Conservation (phyloP, 345 rosid species). For the Excoecaria cochinchinensis region DNA sequence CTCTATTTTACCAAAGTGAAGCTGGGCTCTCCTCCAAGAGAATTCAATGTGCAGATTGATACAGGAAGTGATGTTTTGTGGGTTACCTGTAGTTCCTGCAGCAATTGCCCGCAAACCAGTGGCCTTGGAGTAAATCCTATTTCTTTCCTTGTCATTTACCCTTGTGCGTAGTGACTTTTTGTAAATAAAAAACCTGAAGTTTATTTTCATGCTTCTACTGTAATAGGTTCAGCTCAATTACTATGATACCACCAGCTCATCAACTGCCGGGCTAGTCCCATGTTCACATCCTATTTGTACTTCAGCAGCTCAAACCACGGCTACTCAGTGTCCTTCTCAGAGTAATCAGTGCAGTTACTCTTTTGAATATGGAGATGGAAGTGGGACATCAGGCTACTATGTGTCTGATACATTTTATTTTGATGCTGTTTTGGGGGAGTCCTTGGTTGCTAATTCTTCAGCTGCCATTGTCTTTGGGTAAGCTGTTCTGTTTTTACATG, state of each 20-base stretch:
- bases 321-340: constrained; percentile 60
- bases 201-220: constrained; percentile 17
- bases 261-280: constrained; percentile 57
- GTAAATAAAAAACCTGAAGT: constrained; percentile 2
- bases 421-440: constrained; percentile 65
- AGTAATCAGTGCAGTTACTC: constrained; percentile 77
- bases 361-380: constrained; percentile 88
- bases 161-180: constrained; percentile 4
- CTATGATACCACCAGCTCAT: constrained; percentile 69
- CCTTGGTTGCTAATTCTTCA: constrained; percentile 71
- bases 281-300: constrained; percentile 44
- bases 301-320: constrained; percentile 52
- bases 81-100: constrained; percentile 84
- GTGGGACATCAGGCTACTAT: constrained; percentile 92
- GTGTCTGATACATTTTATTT: constrained; percentile 66
- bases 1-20: constrained; percentile 93
- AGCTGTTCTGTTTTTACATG: constrained; percentile 24
- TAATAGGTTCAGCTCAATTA: constrained; percentile 73
- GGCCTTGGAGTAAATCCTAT: constrained; percentile 71
- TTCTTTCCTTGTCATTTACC: constrained; percentile 20
- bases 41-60: constrained; percentile 95
- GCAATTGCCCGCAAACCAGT: constrained; percentile 76
- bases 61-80: constrained; percentile 95
- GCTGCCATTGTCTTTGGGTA: constrained; percentile 84
- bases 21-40: constrained; percentile 92